Percentiles rank a stretch among this genome's conserved stretches.
Conservation (phyloP, 371 early-diverging fungal genomes). For the Lichtheimia corymbifera region DNA sequence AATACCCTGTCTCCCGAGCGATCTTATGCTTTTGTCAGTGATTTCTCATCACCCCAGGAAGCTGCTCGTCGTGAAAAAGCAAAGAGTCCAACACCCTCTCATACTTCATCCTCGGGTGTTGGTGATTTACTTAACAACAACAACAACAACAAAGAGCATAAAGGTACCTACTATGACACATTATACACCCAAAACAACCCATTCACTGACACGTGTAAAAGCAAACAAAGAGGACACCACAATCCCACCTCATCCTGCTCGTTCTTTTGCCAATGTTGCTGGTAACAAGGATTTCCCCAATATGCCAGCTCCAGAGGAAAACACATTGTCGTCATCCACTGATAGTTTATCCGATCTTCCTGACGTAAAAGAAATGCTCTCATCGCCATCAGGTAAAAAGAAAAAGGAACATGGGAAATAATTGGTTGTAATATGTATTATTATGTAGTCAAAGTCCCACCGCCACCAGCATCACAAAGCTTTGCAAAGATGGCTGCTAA, state of each 20-base stretch:
- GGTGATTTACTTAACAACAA: conserved; percentile 22
- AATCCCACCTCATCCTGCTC: conserved; percentile 39
- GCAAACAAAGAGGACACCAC: conserved; percentile 16
- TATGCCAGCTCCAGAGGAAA: conserved; percentile 14
- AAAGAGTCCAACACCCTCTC: background rate
- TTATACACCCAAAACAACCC: no score
- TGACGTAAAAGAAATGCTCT: conserved; percentile 46
- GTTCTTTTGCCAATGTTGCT: conserved; percentile 42
- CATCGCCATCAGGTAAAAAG: conserved; percentile 24
- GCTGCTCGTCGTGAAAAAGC: background rate
- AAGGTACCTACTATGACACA: background rate
- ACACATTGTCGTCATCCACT: background rate
- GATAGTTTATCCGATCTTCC: conserved; percentile 32
- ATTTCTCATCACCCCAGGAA: conserved; percentile 40
- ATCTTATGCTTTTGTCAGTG: conserved; percentile 16
- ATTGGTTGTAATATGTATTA: background rate
- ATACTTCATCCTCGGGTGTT: conserved; percentile 29
- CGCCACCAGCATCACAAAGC: conserved; percentile 32
- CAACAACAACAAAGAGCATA: conserved; percentile 8
- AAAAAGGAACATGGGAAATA: background rate
- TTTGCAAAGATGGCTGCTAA: conserved; percentile 48
- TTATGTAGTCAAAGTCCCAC: conserved; percentile 32
- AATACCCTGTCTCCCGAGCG: no score
- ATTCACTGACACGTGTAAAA: no score
- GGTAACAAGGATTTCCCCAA: conserved; percentile 39